Percentiles rank a stretch among this genome's conserved stretches.
Evolutionary conservation across 495 filamentous ascomycete species (phyloP).

Genomic region (Haplographium delicatum): DNA sequence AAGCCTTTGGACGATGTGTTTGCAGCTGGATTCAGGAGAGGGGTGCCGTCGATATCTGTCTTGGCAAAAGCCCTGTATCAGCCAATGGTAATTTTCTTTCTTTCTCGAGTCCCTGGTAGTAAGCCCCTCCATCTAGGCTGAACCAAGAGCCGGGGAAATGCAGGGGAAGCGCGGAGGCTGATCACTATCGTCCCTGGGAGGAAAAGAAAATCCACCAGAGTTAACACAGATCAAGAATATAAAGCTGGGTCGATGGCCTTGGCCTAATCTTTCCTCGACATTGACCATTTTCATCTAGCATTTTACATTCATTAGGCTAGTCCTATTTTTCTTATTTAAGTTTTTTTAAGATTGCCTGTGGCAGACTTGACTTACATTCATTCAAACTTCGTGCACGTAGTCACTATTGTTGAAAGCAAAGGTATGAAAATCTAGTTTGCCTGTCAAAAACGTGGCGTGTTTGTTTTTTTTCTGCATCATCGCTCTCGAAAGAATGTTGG

Average conservation of each 20-base stretch:
- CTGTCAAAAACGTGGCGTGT: too few species aligned
- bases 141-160: conserved; percentile 9
- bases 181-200: not conserved
- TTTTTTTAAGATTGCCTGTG: conserved; percentile 16
- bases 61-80: conserved; percentile 1
- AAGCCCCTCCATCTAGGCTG: conserved; percentile 7
- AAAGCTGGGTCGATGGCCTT: conserved; percentile 14
- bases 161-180: conserved; percentile 6
- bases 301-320: conserved; percentile 19
- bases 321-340: conserved; percentile 9
- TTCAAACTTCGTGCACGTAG: conserved; percentile 7
- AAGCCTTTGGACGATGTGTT: not conserved
- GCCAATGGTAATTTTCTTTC: conserved; percentile 9
- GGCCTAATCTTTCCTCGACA: conserved; percentile 8
- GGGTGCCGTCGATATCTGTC: too few species aligned
- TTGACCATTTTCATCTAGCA: conserved; percentile 8
- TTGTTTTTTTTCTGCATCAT: too few species aligned
- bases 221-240: conserved; percentile 15
- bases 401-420: not conserved
- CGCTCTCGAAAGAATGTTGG: too few species aligned
- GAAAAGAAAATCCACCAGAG: conserved; percentile 1
- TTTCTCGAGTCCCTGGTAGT: conserved; percentile 8
- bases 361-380: conserved; percentile 16
- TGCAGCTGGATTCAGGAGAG: not conserved
- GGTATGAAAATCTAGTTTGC: too few species aligned